phyloP scores from a whole-genome alignment of 164 flowering plant species.

The Stephania yunnanensis region DNA sequence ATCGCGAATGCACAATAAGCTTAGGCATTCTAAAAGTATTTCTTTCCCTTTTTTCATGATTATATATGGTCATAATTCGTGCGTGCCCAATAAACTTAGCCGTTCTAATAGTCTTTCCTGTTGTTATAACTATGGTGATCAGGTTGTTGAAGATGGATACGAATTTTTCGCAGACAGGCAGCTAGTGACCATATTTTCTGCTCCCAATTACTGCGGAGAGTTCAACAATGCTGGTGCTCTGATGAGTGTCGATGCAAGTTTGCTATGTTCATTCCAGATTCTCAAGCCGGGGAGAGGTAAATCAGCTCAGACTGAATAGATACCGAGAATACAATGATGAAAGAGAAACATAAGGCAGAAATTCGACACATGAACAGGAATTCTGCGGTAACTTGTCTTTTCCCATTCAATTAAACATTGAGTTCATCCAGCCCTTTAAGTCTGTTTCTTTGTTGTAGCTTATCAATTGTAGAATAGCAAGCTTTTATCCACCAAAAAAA shows the following conservation, averaged over 20 bases:
- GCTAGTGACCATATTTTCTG: slow-evolving; percentile 8
- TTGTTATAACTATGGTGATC: background rate
- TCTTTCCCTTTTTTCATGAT: background rate
- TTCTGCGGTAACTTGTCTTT: background rate
- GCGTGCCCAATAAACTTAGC: background rate
- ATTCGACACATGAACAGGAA: background rate
- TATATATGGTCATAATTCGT: too few species aligned
- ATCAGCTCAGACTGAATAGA: slow-evolving; percentile 9
- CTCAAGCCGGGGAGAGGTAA: slow-evolving; percentile 11
- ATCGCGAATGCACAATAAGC: too few species aligned
- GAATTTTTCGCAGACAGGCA: slow-evolving; percentile 13
- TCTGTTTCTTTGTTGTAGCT: background rate
- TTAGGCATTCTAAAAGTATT: background rate
- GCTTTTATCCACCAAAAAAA: background rate
- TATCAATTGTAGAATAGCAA: background rate
- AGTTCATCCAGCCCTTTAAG: background rate
- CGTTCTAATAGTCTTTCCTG: background rate
- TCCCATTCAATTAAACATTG: background rate
- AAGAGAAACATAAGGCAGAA: background rate
- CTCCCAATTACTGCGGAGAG: slow-evolving; percentile 12
- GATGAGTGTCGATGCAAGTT: slow-evolving; percentile 12
- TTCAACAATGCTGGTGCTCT: slow-evolving; percentile 15
- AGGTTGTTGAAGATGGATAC: slow-evolving; percentile 13
- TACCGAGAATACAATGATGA: background rate
- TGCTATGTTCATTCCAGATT: slow-evolving; percentile 10